Conservation (phyloP, 2,329 filamentous ascomycete species). For the Botrytis fragariae region DNA sequence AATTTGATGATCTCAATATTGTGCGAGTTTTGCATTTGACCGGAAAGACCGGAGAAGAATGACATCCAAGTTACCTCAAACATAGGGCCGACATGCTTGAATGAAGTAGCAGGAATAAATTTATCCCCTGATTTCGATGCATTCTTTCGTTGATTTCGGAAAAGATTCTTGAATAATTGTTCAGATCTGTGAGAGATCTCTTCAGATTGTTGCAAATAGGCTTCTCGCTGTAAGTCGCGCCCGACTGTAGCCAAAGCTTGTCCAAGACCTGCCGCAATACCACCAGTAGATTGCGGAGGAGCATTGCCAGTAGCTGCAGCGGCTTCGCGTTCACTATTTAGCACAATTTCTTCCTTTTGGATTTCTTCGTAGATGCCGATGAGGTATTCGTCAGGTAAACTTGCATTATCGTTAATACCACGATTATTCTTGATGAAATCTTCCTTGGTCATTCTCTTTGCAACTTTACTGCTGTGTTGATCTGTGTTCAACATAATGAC, state of each 20-base stretch:
- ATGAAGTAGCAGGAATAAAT: constrained; percentile 91
- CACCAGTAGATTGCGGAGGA: constrained; percentile 57
- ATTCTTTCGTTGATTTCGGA: constrained; percentile 83
- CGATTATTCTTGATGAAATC: constrained; percentile 99
- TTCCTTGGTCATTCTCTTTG: constrained; percentile 84
- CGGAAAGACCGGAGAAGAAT: constrained; percentile 90
- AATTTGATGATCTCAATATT: constrained; percentile 89
- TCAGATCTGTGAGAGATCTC: constrained; percentile 74
- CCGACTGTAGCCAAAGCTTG: constrained; percentile 90
- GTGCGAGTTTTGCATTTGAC: constrained; percentile 87
- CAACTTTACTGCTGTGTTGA: constrained; percentile 84
- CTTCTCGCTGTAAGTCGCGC: constrained; percentile 86
- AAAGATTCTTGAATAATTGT: constrained; percentile 89
- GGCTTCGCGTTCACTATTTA: constrained; percentile 86
- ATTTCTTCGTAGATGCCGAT: constrained; percentile 91
- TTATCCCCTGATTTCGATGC: constrained; percentile 63
- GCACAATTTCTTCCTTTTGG: constrained; percentile 83
- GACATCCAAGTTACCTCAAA: constrained; percentile 99
- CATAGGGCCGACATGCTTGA: constrained; percentile 95
- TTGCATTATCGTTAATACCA: constrained; percentile 94
- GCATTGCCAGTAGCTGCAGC: constrained; percentile 73
- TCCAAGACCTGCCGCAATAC: constrained; percentile 78
- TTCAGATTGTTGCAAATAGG: constrained; percentile 91
- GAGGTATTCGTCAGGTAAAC: constrained; percentile 91
- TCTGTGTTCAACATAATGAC: constrained; percentile 97